Conservation (phyloP, 208 protist species). For the Angomonas ambiguus region DNA sequence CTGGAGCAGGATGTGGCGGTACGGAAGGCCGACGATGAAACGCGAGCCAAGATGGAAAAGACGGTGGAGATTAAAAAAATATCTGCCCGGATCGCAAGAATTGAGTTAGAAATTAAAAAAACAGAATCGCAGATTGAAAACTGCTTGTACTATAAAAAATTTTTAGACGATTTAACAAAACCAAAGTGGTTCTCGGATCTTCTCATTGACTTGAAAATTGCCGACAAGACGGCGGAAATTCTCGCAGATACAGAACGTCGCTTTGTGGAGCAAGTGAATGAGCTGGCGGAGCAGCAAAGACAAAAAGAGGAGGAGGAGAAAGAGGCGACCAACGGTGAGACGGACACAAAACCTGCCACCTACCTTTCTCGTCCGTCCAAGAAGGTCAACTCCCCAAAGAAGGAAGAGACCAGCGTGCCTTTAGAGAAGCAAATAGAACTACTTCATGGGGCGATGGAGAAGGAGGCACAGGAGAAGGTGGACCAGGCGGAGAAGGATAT, state of each 20-base stretch:
- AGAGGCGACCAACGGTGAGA: background rate
- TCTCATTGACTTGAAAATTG: conserved; percentile 58
- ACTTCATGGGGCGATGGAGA: conserved; percentile 50
- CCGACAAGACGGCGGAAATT: conserved; percentile 58
- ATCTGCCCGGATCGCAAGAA: conserved; percentile 80
- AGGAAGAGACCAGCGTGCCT: conserved; percentile 16
- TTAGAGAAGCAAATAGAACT: conserved; percentile 51
- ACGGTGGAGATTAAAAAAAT: conserved; percentile 95
- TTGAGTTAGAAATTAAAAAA: conserved; percentile 90
- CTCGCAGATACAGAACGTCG: conserved; percentile 43
- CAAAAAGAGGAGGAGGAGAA: conserved; percentile 10
- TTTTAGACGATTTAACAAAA: conserved; percentile 89
- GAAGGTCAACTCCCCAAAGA: conserved; percentile 13
- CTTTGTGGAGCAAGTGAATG: conserved; percentile 28
- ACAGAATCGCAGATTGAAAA: conserved; percentile 89
- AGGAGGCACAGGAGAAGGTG: conserved; percentile 42
- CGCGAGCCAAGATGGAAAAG: conserved; percentile 90
- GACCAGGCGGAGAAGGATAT: conserved; percentile 30
- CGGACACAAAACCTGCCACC: background rate
- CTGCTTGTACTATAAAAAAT: conserved; percentile 88
- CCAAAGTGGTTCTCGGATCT: conserved; percentile 79
- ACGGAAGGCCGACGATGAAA: conserved; percentile 88
- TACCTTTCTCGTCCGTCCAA: conserved; percentile 26
- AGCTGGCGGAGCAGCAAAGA: conserved; percentile 18
- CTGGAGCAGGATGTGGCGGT: conserved; percentile 94